These are phyloP conservation scores for Verbena officinalis DNA, from an alignment of 257 asterid genomes.

Conservation along the genomic window DNA sequence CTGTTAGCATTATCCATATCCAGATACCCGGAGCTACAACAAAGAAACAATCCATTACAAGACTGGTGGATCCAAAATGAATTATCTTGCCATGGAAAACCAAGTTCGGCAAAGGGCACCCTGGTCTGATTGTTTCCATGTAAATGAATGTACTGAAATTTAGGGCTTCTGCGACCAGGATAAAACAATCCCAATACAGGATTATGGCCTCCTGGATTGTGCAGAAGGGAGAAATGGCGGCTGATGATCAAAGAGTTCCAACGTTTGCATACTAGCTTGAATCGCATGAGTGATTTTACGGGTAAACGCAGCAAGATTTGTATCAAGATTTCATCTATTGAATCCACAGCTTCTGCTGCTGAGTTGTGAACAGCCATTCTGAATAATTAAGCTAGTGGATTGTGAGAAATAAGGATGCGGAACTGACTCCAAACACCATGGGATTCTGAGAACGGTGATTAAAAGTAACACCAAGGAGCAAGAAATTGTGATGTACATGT, in stretches of 20 bases:
- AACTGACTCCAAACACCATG: too few species aligned
- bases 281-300: slow-evolving; percentile 30
- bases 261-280: slow-evolving; percentile 40
- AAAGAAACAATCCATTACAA: slow-evolving; percentile 44
- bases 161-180: background rate
- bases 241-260: slow-evolving; percentile 37
- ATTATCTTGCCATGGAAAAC: slow-evolving; percentile 15
- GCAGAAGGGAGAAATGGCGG: slow-evolving; percentile 27
- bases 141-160: slow-evolving; percentile 11
- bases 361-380: background rate
- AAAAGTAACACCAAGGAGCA: too few species aligned
- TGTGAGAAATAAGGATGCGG: too few species aligned
- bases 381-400: too few species aligned
- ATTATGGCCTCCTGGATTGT: background rate
- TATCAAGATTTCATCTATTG: background rate
- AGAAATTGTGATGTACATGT: background rate
- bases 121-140: background rate
- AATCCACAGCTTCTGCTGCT: background rate
- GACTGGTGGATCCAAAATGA: slow-evolving; percentile 35
- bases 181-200: slow-evolving; percentile 27
- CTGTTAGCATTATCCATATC: background rate
- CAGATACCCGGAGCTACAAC: slow-evolving; percentile 24
- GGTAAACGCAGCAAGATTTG: slow-evolving; percentile 15
- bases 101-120: background rate
- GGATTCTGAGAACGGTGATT: background rate